Base-by-base conservation (phyloP, 83 land plant genomes). In the Picea engelmannii region DNA sequence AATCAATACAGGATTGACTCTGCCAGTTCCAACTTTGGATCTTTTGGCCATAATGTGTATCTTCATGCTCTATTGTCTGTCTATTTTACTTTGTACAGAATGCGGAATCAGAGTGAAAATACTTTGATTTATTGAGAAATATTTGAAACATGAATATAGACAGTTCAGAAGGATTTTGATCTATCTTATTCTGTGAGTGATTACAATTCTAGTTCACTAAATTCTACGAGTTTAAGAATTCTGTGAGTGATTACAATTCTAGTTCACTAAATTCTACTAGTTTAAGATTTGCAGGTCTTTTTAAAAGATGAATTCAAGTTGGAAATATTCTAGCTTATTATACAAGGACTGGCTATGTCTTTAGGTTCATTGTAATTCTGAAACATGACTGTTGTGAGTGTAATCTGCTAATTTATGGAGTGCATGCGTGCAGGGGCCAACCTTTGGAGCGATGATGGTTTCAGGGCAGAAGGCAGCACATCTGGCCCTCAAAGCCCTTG, bases 371-470 rank as follows among this genome's bases (percentile, higher is more conserved):
- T 71, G n/a, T 78, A 60, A 11, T 25, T 24, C 21, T 52, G 24
- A 16, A 40, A 58, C 40, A 49, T 78, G 12, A 59, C 5, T 66
- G 20, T 52, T 76, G 42, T 55, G 42, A 17, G 8, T 38, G 17
- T 40, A 38, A 0, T 38, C 4, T 71, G n/a, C 52, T 71, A 42
- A 71, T 16, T 40, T 71, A 21, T 40, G 55, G 76, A 25, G 10
- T 76, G 47, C 55, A 52, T 18, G n/a, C 31, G 4, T 87, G 79
- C 92, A 94, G 95, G 96, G 96, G 1, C 95, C 96, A 4, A 94
- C 95, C 13, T 94, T 94, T 79, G 96, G 96, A 65, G 96, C 95
- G n/a, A 94, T 94, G 96, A n/a, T 94, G 96, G 85, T 92, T 38
- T 94, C 95, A 4, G 95, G 96, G 3, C 93, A 94, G 89, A 94